Percentiles rank a stretch among this genome's conserved stretches.
phyloP scores from a whole-genome alignment of 345 rosid species.

The Firmiana major region DNA sequence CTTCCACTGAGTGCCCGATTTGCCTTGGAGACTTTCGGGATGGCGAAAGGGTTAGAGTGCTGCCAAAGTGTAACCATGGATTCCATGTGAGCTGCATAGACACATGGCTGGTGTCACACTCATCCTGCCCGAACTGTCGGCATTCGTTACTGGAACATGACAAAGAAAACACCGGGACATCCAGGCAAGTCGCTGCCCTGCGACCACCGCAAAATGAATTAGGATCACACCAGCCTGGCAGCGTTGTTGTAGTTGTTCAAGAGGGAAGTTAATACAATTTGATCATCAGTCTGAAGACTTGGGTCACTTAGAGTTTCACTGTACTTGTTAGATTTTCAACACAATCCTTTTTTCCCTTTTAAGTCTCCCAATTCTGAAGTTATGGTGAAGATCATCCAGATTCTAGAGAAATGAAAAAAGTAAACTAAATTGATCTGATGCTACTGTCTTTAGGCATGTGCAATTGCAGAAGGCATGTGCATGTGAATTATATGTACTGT shows the following conservation, averaged over 20 bases:
- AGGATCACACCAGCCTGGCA: neutral
- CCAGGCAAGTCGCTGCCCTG: neutral
- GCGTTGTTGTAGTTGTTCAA: neutral
- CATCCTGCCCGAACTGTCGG: slow-evolving; percentile 72
- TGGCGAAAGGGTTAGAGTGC: slow-evolving; percentile 60
- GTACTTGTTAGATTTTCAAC: neutral
- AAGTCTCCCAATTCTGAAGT: neutral
- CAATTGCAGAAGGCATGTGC: neutral
- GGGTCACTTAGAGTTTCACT: neutral
- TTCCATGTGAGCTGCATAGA: slow-evolving; percentile 70
- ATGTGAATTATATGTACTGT: neutral
- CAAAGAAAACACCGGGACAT: too few relatives aligned
- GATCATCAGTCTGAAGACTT: neutral
- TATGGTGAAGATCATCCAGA: neutral
- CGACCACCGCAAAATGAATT: neutral
- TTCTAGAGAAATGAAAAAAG: neutral
- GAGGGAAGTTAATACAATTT: neutral
- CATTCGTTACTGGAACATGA: slow-evolving; percentile 27
- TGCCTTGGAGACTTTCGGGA: slow-evolving; percentile 64
- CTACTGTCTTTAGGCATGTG: neutral
- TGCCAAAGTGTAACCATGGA: slow-evolving; percentile 66
- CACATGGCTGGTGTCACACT: slow-evolving; percentile 56
- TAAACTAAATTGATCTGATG: neutral
- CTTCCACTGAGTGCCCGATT: slow-evolving; percentile 58
- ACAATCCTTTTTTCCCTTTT: neutral